A percentile compares a stretch with the other conserved stretches of the same genome.
These are phyloP conservation scores for Lyophyllum semitale DNA, from an alignment of 768 basidiomycete species.

Conservation along the genomic window DNA sequence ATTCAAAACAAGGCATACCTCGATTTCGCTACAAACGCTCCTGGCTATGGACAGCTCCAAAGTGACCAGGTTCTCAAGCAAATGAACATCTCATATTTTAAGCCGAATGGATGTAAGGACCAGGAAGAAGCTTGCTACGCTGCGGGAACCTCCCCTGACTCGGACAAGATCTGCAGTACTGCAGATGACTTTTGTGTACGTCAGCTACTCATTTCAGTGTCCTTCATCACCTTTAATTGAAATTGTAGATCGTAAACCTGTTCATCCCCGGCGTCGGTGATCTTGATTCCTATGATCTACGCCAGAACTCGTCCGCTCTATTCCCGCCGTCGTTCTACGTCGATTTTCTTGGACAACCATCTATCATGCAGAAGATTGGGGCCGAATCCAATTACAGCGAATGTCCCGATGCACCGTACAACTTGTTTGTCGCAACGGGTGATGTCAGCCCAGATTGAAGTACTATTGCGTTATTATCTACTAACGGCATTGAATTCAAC, in stretches of 20 bases:
- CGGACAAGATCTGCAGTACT: constrained; percentile 48
- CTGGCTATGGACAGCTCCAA: constrained; percentile 67
- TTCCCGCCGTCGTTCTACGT: constrained; percentile 64
- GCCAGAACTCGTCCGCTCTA: constrained; percentile 50
- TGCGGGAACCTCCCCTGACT: constrained; percentile 46
- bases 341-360: constrained; percentile 39
- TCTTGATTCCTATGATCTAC: constrained; percentile 56
- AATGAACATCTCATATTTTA: constrained; percentile 52
- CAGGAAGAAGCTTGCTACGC: constrained; percentile 59
- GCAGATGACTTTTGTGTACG: constrained; percentile 62
- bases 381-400: constrained; percentile 49
- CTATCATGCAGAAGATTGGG: constrained; percentile 52
- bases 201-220: background rate
- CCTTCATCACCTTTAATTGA: background rate
- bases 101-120: constrained; percentile 49
- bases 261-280: constrained; percentile 53
- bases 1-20: constrained; percentile 64
- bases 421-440: constrained; percentile 49
- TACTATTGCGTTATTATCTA: background rate
- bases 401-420: constrained; percentile 46
- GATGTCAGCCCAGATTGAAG: constrained; percentile 43
- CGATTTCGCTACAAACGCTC: constrained; percentile 60
- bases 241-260: constrained; percentile 43
- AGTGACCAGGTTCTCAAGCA: constrained; percentile 42
- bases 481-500: background rate